These are phyloP conservation scores for Dalbergia cultrata DNA, from an alignment of 306 rosid genomes.

Conservation along the genomic window DNA sequence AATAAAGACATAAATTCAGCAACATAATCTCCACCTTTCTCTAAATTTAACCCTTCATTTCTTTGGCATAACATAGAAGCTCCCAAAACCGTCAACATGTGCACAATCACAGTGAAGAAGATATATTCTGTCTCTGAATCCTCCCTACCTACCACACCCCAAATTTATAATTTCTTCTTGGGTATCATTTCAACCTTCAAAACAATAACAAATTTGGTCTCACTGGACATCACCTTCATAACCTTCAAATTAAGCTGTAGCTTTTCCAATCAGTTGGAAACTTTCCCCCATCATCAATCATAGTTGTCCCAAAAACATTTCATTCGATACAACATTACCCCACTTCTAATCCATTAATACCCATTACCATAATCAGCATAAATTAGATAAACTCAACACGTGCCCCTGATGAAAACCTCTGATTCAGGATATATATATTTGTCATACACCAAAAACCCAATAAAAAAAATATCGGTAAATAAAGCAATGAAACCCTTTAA, in stretches of 20 bases:
- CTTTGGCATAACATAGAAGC: slow-evolving; percentile 35
- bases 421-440: slow-evolving; percentile 24
- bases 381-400: slow-evolving; percentile 35
- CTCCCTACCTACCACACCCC: neutral
- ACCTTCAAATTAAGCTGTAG: neutral
- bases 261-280: slow-evolving; percentile 18
- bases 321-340: slow-evolving; percentile 26
- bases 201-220: slow-evolving; percentile 11
- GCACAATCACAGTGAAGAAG: slow-evolving; percentile 9
- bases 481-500: neutral
- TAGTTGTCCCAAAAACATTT: slow-evolving; percentile 15
- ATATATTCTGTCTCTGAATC: neutral
- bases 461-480: neutral
- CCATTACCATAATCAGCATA: neutral
- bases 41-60: neutral
- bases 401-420: neutral
- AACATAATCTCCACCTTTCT: slow-evolving; percentile 11
- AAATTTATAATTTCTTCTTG: neutral
- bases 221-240: neutral
- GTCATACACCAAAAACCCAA: slow-evolving; percentile 10
- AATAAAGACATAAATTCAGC: slow-evolving; percentile 39
- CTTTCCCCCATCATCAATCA: neutral
- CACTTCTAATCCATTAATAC: slow-evolving; percentile 4
- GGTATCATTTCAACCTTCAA: slow-evolving; percentile 15
- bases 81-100: slow-evolving; percentile 6